Percentiles rank a stretch among this genome's conserved stretches.
Evolutionary conservation across 148 eudicot species (phyloP).

Genomic region (Cornus kousa): DNA sequence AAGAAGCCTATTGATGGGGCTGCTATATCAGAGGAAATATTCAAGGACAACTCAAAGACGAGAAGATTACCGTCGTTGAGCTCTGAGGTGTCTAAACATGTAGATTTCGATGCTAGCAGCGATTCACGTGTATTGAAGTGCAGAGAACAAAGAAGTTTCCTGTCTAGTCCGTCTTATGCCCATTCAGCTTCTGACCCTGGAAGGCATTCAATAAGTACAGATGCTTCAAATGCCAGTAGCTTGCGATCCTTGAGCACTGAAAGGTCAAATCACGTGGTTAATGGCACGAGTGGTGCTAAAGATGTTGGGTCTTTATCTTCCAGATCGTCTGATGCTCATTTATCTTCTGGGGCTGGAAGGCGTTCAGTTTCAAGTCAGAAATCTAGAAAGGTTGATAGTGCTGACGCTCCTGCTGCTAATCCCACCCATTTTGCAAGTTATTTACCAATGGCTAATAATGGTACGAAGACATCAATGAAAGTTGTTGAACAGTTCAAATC

Average conservation of each 20-base stretch:
- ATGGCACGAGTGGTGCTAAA: constrained; percentile 14
- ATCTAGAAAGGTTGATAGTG: constrained; percentile 28
- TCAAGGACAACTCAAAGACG: constrained; percentile 16
- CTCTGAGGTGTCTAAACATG: constrained; percentile 20
- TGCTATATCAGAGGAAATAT: constrained; percentile 23
- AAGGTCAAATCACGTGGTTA: constrained; percentile 16
- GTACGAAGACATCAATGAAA: constrained; percentile 55
- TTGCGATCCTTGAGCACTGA: constrained; percentile 19
- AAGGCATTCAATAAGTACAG: constrained; percentile 6
- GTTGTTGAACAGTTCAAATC: constrained; percentile 52
- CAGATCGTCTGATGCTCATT: constrained; percentile 21
- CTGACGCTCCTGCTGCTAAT: constrained; percentile 13
- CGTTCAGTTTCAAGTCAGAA: constrained; percentile 21
- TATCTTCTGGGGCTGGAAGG: constrained; percentile 29
- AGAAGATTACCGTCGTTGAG: constrained; percentile 18
- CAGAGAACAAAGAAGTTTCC: constrained; percentile 16
- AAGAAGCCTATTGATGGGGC: constrained; percentile 26
- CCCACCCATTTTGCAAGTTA: constrained; percentile 25
- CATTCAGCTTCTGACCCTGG: not conserved
- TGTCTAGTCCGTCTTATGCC: constrained; percentile 8
- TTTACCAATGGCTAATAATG: constrained; percentile 30
- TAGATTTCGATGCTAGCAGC: constrained; percentile 14
- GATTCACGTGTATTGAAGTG: constrained; percentile 19
- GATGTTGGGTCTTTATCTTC: constrained; percentile 23
- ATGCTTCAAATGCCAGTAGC: constrained; percentile 13